Conservation (phyloP, 305 asterid species). For the Ajuga reptans region DNA sequence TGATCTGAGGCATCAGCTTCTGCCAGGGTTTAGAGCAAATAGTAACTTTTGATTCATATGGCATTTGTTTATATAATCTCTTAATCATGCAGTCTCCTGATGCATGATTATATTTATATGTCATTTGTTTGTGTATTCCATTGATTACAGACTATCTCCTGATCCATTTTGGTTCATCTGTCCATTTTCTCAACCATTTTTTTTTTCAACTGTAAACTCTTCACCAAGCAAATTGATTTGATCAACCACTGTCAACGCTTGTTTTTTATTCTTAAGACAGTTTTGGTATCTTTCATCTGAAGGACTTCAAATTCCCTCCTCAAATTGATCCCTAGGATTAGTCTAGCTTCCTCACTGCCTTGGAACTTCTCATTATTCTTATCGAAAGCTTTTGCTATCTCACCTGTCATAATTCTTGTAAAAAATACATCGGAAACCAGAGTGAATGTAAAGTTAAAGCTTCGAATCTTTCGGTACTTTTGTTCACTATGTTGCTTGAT, state of each 20-base stretch:
- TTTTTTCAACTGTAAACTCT: neutral
- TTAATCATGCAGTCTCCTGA: neutral
- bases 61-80: neutral
- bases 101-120: neutral
- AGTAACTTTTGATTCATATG: neutral
- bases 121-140: no score
- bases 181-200: neutral
- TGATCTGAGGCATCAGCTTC: neutral
- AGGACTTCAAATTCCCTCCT: neutral
- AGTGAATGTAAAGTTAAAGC: neutral
- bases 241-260: neutral
- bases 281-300: neutral
- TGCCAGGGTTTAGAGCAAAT: neutral
- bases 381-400: neutral
- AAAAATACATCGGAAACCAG: neutral
- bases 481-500: neutral
- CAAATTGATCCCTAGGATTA: neutral
- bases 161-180: no score
- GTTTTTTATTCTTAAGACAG: neutral
- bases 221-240: neutral
- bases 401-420: neutral
- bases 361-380: neutral
- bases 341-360: neutral
- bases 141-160: no score
- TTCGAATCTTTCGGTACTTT: neutral